Base-by-base conservation (phyloP, 179 eudicot species). In the Monotropa hypopitys region DNA sequence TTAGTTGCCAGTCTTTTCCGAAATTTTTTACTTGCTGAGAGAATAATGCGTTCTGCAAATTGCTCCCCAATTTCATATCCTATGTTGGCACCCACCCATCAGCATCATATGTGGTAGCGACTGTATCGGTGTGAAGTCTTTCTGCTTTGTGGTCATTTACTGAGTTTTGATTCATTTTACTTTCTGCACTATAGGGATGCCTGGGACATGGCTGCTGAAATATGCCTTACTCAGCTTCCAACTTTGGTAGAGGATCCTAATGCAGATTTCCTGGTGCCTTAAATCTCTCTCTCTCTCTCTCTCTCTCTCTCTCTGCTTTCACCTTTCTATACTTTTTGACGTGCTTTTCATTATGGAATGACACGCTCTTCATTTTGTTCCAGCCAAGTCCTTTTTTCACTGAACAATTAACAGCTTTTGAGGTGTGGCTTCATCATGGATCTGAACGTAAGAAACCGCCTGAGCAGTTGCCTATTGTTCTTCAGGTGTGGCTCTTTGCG, bases 131-230 rank as follows among this genome's bases (percentile, higher is more conserved):
- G 26, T 76, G 70, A 78, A 54, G n/a, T 30, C 42, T 43, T 57
- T 65, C n/a, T 38, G 26, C 66, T 80, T 38, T 38, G 7, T 76
- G 70, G 74, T 49, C 33, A 18, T 77, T 42, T 46, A 67, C 42
- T 68, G 67, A 59, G 74, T 80, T 30, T 46, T 85, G 77, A 72
- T 53, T 32, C 50, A 11, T 85, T 21, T 69, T 72, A 47, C 45
- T 32, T 56, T 49, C 21, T 81, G 47, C 63, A 79, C 45, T 62
- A 12, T 76, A 96, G 98, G 99, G 97, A 93, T 85, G 97, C 99
- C 28, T 96, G 98, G 98, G 99, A 96, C 84, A 95, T 95, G 99
- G 99, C 99, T 78, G 99, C 99, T 80, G 99, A 95, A 88, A 90
- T 93, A 61, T 95, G 99, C 82, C 95, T 95, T 78, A 89, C 98